Evolutionary conservation across 768 basidiomycete genomes (phyloP).

Genomic region (Suillus alpinus): DNA sequence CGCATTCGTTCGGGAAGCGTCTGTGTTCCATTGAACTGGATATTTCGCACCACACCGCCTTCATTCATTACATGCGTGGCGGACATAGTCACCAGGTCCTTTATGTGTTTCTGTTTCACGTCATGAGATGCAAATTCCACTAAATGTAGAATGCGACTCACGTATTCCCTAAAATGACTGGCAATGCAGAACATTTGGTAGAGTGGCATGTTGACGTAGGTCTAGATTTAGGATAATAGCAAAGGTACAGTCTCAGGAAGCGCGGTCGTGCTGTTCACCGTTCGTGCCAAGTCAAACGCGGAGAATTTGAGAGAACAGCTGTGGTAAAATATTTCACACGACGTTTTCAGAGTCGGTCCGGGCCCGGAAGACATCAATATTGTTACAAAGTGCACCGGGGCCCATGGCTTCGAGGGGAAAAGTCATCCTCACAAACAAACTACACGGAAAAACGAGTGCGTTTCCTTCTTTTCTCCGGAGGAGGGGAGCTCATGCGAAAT

Average conservation of each 20-base stretch:
- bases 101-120: conserved; percentile 62
- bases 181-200: conserved; percentile 88
- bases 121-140: neutral
- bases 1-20: conserved; percentile 75
- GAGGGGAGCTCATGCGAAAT: neutral
- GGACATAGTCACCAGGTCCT: conserved; percentile 67
- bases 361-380: neutral
- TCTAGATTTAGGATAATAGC: neutral
- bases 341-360: neutral
- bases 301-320: neutral
- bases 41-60: conserved; percentile 79
- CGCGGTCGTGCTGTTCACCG: neutral
- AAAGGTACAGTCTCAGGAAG: neutral
- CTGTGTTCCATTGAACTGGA: conserved; percentile 72
- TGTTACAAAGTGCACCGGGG: neutral
- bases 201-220: conserved; percentile 61
- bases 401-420: too few relatives aligned
- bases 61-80: conserved; percentile 68
- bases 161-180: conserved; percentile 71
- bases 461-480: neutral
- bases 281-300: neutral
- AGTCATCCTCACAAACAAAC: neutral
- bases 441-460: neutral
- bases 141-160: conserved; percentile 32
- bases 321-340: neutral